Evolutionary conservation across 1,139 yeast species (phyloP), one percentile per base, ranked within the genome.

Genomic region (Suhomyces anneliseae): DNA sequence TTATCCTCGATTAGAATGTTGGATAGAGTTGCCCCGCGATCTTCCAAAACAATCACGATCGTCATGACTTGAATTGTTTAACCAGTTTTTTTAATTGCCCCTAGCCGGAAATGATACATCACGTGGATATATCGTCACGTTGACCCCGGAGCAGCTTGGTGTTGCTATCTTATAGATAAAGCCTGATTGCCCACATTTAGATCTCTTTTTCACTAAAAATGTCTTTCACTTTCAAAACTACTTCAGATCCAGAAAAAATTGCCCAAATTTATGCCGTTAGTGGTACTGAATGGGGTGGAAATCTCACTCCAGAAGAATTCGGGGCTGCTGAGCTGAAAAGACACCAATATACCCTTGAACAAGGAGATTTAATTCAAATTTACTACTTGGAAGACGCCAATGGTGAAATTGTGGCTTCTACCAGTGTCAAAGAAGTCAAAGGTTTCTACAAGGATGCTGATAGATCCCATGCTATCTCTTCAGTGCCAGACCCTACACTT

Each of bases 401-500:
- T 2, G 61, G 64, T 7, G 58, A 60, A 8, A 53, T 69, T 0
- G 69, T 65, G 10, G 67, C 74, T 19, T 52, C 62, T 27, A 56
- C 64, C 7, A 53, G 62, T 4, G 68, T 73, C 5, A 59, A 57
- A 26, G 60, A 60, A 38, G 49, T 52, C 10, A 58, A 60, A 34
- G 77, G 71, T 0, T 62, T 68, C 39, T 70, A 50, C 42, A 70
- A 69, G 47, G 71, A 65, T n/a, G 64, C 62, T 1, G 69, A 65
- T 43, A 58, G 60, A 35, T 55, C 65, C n/a, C 54, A 54, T 33
- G 65, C 64, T 12, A 61, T 67, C 24, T 53, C 69, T 0, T 58
- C 72, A 2, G 52, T 61, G 9, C 76, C 78, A 0, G 72, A 70
- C 45, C 69, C 74, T 0, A 44, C 56, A 2, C 51, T 59, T 40